Percentiles rank a stretch among this genome's conserved stretches.
These are phyloP conservation scores for Geotrichum citri-aurantii DNA, from an alignment of 1,139 yeast genomes.

Conservation along the genomic window DNA sequence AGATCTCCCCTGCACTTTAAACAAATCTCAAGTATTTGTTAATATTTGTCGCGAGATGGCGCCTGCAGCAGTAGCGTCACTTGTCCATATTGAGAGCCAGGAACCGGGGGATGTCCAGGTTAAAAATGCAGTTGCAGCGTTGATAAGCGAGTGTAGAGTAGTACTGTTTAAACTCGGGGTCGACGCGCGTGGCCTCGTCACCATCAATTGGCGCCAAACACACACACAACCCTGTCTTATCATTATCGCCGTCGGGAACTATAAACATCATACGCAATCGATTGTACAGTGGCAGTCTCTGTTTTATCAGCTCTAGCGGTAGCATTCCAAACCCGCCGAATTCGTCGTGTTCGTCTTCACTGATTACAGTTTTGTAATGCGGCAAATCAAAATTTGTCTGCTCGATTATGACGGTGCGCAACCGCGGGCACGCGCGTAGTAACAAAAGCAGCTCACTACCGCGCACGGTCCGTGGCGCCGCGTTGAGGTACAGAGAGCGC, in stretches of 20 bases:
- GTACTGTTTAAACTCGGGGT: conserved; percentile 6
- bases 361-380: conserved; percentile 1
- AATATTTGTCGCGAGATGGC: not conserved
- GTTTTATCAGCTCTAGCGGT: conserved; percentile 5
- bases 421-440: not conserved
- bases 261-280: not conserved
- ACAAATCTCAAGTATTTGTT: not conserved
- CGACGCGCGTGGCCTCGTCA: conserved; percentile 4
- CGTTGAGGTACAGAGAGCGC: not conserved
- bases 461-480: not conserved
- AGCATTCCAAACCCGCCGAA: conserved; percentile 9
- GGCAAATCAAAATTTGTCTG: conserved; percentile 4
- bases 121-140: conserved; percentile 7
- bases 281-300: conserved; percentile 5
- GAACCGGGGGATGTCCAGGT: conserved; percentile 1
- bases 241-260: not conserved
- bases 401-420: not conserved
- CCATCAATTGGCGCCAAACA: conserved; percentile 5
- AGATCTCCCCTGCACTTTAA: not conserved
- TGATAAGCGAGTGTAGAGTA: conserved; percentile 6
- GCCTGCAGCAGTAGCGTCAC: not conserved
- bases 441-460: conserved; percentile 3
- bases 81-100: conserved; percentile 1
- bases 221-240: not conserved
- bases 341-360: conserved; percentile 9